These are phyloP conservation scores for Podospora pseudopauciseta DNA, from an alignment of 495 filamentous ascomycete species.

Conservation along the genomic window DNA sequence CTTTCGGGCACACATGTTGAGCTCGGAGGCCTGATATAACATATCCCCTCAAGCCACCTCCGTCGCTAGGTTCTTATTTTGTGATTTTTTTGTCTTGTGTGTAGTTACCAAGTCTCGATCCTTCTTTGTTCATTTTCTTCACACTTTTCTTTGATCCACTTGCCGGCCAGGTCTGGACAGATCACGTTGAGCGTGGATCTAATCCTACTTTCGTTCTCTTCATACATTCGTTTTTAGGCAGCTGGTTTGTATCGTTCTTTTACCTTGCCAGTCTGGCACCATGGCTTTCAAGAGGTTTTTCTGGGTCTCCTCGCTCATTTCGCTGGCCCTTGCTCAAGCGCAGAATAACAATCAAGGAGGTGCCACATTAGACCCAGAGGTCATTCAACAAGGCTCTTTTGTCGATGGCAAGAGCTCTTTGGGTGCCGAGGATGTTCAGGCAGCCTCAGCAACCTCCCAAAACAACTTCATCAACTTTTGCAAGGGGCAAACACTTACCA, in stretches of 20 bases:
- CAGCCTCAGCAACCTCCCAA: conserved; percentile 35
- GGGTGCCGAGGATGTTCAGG: conserved; percentile 27
- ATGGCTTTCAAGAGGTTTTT: conserved; percentile 21
- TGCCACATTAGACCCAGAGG: conserved; percentile 21
- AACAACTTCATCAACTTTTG: conserved; percentile 55
- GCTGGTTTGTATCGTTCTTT: neutral
- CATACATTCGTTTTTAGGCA: neutral
- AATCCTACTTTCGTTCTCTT: conserved; percentile 13
- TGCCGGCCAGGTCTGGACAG: conserved; percentile 22
- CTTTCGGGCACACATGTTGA: neutral
- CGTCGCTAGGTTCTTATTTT: neutral
- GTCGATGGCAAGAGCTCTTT: conserved; percentile 24
- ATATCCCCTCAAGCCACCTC: neutral
- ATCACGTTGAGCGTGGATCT: conserved; percentile 30
- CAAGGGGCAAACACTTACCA: conserved; percentile 50
- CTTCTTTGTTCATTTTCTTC: conserved; percentile 16
- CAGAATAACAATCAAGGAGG: conserved; percentile 18
- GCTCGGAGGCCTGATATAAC: neutral
- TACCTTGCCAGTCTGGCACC: neutral
- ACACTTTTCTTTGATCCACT: conserved; percentile 14
- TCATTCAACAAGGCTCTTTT: conserved; percentile 26
- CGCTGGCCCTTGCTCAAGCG: conserved; percentile 20
- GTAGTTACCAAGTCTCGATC: neutral
- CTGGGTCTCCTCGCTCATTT: conserved; percentile 18
- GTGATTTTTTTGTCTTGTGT: neutral